Conservation (phyloP, 2,329 filamentous ascomycete species). For the Fusarium udum region DNA sequence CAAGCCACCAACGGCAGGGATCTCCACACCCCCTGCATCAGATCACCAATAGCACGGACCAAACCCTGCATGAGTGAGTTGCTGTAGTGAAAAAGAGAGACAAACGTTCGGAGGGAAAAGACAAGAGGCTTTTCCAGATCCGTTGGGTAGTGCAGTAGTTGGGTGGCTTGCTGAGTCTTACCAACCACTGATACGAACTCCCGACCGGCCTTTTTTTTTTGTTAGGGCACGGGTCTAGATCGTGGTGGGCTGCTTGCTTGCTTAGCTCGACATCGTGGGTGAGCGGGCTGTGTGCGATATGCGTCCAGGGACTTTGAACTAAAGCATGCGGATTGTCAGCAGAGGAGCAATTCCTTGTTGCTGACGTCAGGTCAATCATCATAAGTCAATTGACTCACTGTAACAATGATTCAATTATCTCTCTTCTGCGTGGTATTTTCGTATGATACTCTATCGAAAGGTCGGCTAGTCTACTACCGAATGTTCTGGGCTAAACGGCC, state of each 20-base stretch:
- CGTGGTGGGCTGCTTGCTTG: neutral
- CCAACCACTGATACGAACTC: constrained; percentile 17
- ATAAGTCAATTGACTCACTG: neutral
- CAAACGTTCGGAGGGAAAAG: neutral
- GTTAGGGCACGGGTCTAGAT: constrained; percentile 12
- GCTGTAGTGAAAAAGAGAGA: neutral
- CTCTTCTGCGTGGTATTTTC: neutral
- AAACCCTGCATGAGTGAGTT: neutral
- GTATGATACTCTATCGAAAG: neutral
- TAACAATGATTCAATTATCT: neutral
- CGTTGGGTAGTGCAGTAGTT: neutral
- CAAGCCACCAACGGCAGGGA: constrained; percentile 13
- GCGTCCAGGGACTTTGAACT: constrained; percentile 18
- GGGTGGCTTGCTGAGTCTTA: neutral
- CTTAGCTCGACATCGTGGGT: neutral
- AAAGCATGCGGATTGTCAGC: neutral
- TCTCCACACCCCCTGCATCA: neutral
- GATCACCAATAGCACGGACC: constrained; percentile 3
- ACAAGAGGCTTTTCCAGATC: neutral
- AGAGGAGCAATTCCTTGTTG: constrained; percentile 5
- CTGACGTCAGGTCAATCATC: constrained; percentile 22
- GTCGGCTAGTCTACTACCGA: neutral
- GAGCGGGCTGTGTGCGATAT: constrained; percentile 3
- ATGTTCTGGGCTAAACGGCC: neutral
- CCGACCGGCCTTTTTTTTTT: neutral